Evolutionary conservation across 805 yeast species (phyloP).

Genomic region (Schwanniomyces yamadae): DNA sequence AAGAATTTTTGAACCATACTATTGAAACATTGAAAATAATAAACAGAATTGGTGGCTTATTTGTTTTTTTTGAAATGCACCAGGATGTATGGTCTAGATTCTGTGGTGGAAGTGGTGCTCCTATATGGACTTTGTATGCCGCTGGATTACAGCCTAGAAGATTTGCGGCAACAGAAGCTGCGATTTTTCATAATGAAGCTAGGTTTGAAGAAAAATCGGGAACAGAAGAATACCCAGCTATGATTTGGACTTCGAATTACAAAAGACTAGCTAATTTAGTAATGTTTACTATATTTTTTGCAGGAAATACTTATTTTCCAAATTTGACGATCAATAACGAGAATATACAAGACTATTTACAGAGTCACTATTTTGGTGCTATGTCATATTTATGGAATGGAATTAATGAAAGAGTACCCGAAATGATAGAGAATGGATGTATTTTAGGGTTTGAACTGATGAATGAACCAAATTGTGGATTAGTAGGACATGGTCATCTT

Average conservation of each 20-base stretch:
- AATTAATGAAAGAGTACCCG: slow-evolving; percentile 24
- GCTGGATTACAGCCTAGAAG: slow-evolving; percentile 81
- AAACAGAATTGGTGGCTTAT: slow-evolving; percentile 65
- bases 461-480: slow-evolving; percentile 84
- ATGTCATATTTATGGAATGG: slow-evolving; percentile 38
- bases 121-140: slow-evolving; percentile 87
- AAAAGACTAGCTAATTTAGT: slow-evolving; percentile 69
- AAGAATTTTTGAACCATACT: slow-evolving; percentile 70
- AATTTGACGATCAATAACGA: slow-evolving; percentile 65
- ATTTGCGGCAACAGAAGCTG: slow-evolving; percentile 75
- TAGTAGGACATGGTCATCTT: slow-evolving; percentile 62
- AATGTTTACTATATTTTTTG: slow-evolving; percentile 85
- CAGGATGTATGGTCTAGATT: slow-evolving; percentile 94
- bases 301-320: slow-evolving; percentile 77
- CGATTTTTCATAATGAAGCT: slow-evolving; percentile 63
- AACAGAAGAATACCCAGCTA: slow-evolving; percentile 61
- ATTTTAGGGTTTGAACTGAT: slow-evolving; percentile 78
- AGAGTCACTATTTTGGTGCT: slow-evolving; percentile 58
- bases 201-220: slow-evolving; percentile 35
- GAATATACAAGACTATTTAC: slow-evolving; percentile 78
- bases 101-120: slow-evolving; percentile 92
- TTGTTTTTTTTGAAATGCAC: slow-evolving; percentile 83
- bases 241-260: slow-evolving; percentile 94
- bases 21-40: slow-evolving; percentile 58
- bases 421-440: slow-evolving; percentile 42